Percentiles rank a stretch among this genome's conserved stretches.
phyloP scores from a whole-genome alignment of 768 basidiomycete species.

The Xanthoconium stramineum region DNA sequence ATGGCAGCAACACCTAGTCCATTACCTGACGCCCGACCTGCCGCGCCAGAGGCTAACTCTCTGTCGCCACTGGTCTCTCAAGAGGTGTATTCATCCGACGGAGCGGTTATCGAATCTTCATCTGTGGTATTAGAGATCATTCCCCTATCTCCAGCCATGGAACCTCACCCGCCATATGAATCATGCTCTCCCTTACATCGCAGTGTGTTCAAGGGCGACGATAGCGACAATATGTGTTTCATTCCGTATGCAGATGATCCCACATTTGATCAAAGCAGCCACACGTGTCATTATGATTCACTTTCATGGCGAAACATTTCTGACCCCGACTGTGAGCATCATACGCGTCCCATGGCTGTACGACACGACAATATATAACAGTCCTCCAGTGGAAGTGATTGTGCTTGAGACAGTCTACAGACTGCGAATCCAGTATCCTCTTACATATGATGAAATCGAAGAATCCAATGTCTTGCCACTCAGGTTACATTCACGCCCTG shows the following conservation, averaged over 20 bases:
- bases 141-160: conserved; percentile 7
- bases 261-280: conserved; percentile 40
- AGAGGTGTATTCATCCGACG: conserved; percentile 17
- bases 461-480: conserved; percentile 44
- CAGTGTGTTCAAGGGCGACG: conserved; percentile 55
- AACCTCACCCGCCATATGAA: conserved; percentile 47
- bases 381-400: conserved; percentile 45
- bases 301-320: conserved; percentile 50
- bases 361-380: conserved; percentile 22
- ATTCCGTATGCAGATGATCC: conserved; percentile 63
- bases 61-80: conserved; percentile 3
- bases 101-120: conserved; percentile 5
- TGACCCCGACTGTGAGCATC: conserved; percentile 41
- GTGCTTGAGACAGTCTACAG: conserved; percentile 45
- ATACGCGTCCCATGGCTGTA: background rate
- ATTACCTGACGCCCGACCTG: background rate
- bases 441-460: conserved; percentile 48
- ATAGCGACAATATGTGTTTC: conserved; percentile 54
- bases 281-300: conserved; percentile 40
- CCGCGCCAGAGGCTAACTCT: background rate
- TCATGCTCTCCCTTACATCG: conserved; percentile 48
- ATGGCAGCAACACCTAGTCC: background rate
- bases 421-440: conserved; percentile 35
- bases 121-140: conserved; percentile 17
- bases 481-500: conserved; percentile 27